These are phyloP conservation scores for Calamus simplicifolius DNA, from an alignment of 176 grass and related monocot genomes.

Conservation along the genomic window DNA sequence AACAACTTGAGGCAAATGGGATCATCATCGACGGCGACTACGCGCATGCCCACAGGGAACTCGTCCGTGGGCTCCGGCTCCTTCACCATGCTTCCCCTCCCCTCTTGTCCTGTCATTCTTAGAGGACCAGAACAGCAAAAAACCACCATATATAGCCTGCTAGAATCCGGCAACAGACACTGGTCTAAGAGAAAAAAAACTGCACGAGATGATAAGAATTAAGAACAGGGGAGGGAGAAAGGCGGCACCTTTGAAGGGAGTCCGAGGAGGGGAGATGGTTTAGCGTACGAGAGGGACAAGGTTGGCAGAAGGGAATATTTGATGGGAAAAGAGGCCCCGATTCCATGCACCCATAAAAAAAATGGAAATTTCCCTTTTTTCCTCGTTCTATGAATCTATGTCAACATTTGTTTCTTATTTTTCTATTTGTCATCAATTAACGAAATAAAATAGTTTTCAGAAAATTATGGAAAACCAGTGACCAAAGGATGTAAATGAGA, in stretches of 20 bases:
- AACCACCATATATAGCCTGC: background rate
- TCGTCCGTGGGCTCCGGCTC: background rate
- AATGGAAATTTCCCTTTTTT: too few relatives aligned
- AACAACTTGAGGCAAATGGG: constrained; percentile 20
- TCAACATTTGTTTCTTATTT: too few relatives aligned
- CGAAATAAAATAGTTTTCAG: too few relatives aligned
- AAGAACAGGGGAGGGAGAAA: constrained; percentile 2
- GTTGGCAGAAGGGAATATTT: too few relatives aligned
- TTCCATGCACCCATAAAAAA: too few relatives aligned
- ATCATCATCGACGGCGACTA: constrained; percentile 20
- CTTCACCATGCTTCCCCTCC: constrained; percentile 8
- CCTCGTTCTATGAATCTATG: too few relatives aligned
- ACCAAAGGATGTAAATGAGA: too few relatives aligned
- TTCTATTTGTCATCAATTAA: too few relatives aligned
- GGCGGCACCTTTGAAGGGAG: constrained; percentile 1
- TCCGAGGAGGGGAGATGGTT: background rate
- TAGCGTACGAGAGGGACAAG: too few relatives aligned
- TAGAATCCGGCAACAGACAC: background rate
- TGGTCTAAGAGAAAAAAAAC: background rate
- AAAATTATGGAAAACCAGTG: too few relatives aligned
- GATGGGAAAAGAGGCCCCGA: too few relatives aligned
- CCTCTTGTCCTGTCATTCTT: constrained; percentile 19
- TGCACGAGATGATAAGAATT: background rate
- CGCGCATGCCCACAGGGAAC: constrained; percentile 16
- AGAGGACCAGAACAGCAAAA: background rate